These are phyloP conservation scores for Blastomyces silverae DNA, from an alignment of 2,329 filamentous ascomycete genomes.

Conservation along the genomic window DNA sequence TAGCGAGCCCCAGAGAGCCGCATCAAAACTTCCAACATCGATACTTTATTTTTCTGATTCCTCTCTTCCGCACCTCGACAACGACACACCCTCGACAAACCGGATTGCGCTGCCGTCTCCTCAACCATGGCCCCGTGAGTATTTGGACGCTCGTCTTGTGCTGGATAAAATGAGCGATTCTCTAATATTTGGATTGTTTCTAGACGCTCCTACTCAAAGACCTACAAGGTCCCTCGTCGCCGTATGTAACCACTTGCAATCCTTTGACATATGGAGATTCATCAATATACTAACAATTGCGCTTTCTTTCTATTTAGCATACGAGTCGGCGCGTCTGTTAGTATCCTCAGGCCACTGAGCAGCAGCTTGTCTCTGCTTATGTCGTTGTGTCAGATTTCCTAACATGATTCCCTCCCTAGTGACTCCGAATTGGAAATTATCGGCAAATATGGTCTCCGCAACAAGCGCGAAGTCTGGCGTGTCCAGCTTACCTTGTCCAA, in stretches of 20 bases:
- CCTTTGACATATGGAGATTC: constrained; percentile 14
- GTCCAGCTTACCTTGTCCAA: constrained; percentile 99
- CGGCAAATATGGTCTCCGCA: constrained; percentile 98
- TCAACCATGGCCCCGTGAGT: constrained; percentile 44
- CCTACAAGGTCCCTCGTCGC: constrained; percentile 96
- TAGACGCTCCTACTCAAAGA: constrained; percentile 86
- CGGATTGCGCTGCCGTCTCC: constrained; percentile 29
- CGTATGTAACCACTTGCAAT: constrained; percentile 43
- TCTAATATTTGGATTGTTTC: constrained; percentile 22
- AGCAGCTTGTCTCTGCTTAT: constrained; percentile 94
- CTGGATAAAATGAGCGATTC: background rate
- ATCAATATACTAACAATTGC: constrained; percentile 12
- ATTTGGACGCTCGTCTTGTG: background rate
- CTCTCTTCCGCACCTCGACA: constrained; percentile 16
- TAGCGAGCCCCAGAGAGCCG: constrained; percentile 17
- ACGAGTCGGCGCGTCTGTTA: constrained; percentile 99
- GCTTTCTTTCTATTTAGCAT: constrained; percentile 48
- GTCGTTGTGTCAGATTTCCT: constrained; percentile 67
- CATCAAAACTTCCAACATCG: constrained; percentile 15
- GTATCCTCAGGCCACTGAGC: constrained; percentile 91
- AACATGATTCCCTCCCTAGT: constrained; percentile 64
- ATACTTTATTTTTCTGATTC: constrained; percentile 8
- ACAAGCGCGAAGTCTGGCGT: constrained; percentile 99
- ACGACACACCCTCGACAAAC: constrained; percentile 21
- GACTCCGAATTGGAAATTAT: constrained; percentile 99